phyloP scores from a whole-genome alignment of 345 rosid genomes.

The Lepidium aucheri region DNA sequence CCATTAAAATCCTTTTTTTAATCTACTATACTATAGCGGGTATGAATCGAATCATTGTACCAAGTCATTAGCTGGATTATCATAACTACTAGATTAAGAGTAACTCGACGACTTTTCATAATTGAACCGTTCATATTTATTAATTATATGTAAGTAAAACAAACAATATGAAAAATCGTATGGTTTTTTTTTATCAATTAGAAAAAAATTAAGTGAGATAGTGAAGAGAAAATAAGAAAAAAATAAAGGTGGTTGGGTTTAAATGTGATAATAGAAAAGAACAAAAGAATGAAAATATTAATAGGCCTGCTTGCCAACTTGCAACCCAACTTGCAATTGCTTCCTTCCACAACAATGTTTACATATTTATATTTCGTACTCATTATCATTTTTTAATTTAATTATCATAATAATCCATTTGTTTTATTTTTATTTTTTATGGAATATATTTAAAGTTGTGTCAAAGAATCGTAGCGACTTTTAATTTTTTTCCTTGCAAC shows the following conservation, averaged over 20 bases:
- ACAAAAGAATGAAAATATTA: conserved; percentile 25
- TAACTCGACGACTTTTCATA: too few species aligned
- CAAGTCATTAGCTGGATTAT: too few species aligned
- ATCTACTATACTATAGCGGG: too few species aligned
- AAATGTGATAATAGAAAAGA: conserved; percentile 28
- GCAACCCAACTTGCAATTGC: conserved; percentile 42
- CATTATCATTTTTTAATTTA: conserved; percentile 8
- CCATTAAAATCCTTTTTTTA: too few species aligned
- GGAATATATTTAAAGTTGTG: conserved; percentile 12
- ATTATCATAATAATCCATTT: conserved; percentile 20
- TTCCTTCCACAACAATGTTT: conserved; percentile 26
- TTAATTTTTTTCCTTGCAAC: conserved; percentile 15
- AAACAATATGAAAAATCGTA: neutral
- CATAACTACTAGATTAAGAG: too few species aligned
- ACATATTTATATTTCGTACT: conserved; percentile 12
- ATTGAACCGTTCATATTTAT: too few species aligned
- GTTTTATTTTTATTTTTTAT: neutral
- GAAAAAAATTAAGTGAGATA: too few species aligned
- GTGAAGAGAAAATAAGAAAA: neutral
- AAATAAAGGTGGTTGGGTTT: conserved; percentile 17
- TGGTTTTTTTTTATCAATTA: too few species aligned
- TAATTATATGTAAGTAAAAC: neutral
- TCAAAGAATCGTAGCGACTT: conserved; percentile 18
- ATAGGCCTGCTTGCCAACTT: conserved; percentile 37
- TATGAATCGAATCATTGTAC: too few species aligned